Evolutionary conservation across 352 stramenopile species (phyloP), one percentile per base, ranked within the genome.

Genomic region (Pythium myriotylum): DNA sequence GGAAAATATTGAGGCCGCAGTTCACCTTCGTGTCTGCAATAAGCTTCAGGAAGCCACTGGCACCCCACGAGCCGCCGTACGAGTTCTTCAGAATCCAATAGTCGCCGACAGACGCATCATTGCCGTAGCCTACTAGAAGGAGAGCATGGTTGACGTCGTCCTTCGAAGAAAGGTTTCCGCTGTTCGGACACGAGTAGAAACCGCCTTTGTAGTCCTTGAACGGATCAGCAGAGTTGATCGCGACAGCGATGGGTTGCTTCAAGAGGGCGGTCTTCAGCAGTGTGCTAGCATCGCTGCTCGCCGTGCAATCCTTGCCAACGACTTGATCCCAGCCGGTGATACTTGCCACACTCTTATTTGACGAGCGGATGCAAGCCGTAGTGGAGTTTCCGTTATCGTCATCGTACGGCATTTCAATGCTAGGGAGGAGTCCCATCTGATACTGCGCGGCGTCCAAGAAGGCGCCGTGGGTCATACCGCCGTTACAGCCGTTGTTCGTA

Each of bases 51-150:
- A 86, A 92, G 35, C 84, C 84, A 10, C 61, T 79, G 14, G 76
- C 71, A 22, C 84, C 84, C 84, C 84, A 92, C 9, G 69, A 79
- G 45, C 68, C 78, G 17, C 79, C 81, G 66, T 92, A 92, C 37
- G 84, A 92, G 59, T 92, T 92, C 54, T 92, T 92, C 16, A 92
- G 48, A 33, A 92, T 89, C 84, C 84, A 92, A 61, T 91, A 92
- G 61, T 91, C 81, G 2, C 84, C 81, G 1, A 68, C 65, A 1
- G 62, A 72, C 3, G 65, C 41, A 35, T 89, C 80, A 13, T 72
- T 88, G 56, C 77, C 84, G 55, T 93, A 93, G 26, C 84, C 84
- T 1, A 93, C 84, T 17, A 93, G 77, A 41, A 93, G 12, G 24
- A 93, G 62, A 10, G 84, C 84, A 56, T 93, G 81, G 59, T 93